Conservation (phyloP, 352 stramenopile species). For the Globisporangium takayamanum region DNA sequence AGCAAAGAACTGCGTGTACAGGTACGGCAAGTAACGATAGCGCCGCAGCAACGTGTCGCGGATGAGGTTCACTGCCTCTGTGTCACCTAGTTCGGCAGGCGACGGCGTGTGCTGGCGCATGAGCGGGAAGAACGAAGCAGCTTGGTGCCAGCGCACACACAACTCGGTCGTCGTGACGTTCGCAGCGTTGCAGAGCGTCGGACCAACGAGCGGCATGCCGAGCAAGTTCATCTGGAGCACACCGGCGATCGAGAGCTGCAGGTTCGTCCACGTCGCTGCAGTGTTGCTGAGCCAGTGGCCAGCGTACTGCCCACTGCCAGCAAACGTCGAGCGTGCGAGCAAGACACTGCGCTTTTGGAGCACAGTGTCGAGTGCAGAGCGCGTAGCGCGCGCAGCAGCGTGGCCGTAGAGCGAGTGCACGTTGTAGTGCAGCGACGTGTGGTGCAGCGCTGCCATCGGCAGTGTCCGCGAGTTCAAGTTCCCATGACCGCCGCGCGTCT, state of each 20-base stretch:
- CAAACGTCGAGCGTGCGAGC: constrained; percentile 63
- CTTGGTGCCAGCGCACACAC: constrained; percentile 81
- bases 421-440: constrained; percentile 80
- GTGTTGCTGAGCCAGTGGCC: constrained; percentile 59
- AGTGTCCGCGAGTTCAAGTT: constrained; percentile 79
- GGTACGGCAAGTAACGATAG: constrained; percentile 75
- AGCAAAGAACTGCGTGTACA: constrained; percentile 78
- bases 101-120: constrained; percentile 45
- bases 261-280: constrained; percentile 68
- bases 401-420: constrained; percentile 82
- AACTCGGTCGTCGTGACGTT: constrained; percentile 50
- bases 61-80: constrained; percentile 55
- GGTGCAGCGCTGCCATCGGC: constrained; percentile 62
- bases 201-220: constrained; percentile 58
- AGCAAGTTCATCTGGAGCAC: constrained; percentile 78
- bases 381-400: constrained; percentile 47
- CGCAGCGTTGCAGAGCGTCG: constrained; percentile 57
- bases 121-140: constrained; percentile 72
- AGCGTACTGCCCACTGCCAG: constrained; percentile 48
- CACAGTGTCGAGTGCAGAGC: constrained; percentile 36
- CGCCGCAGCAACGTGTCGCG: constrained; percentile 50
- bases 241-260: constrained; percentile 63
- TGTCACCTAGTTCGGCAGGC: constrained; percentile 37
- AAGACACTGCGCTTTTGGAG: constrained; percentile 56
- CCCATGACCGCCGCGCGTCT: constrained; percentile 31